Evolutionary conservation across 2,329 filamentous ascomycete species (phyloP).

Genomic region (Sphaerulina vaccinii): DNA sequence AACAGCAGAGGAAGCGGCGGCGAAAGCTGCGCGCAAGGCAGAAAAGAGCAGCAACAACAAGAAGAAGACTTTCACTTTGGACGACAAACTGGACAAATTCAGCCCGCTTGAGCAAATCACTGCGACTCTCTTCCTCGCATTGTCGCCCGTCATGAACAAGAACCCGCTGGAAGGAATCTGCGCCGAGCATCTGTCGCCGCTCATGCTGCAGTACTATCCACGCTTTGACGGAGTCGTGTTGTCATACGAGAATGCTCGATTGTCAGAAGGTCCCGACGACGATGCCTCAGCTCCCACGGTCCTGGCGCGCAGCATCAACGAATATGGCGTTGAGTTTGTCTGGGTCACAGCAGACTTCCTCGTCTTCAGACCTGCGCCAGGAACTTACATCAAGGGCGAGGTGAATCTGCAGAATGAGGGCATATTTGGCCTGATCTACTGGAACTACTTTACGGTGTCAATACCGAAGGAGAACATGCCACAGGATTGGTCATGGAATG

Average conservation of each 20-base stretch:
- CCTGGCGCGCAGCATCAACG: constrained; percentile 59
- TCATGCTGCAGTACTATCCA: constrained; percentile 74
- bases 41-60: constrained; percentile 7
- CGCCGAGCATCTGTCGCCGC: constrained; percentile 71
- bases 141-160: constrained; percentile 69
- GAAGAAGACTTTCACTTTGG: neutral
- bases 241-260: constrained; percentile 66
- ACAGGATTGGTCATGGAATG: constrained; percentile 68
- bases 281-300: constrained; percentile 27
- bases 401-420: constrained; percentile 86
- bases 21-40: constrained; percentile 16
- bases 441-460: constrained; percentile 87
- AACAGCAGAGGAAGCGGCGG: constrained; percentile 13
- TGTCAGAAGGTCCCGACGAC: constrained; percentile 54
- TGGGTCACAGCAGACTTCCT: constrained; percentile 88
- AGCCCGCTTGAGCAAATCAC: constrained; percentile 79
- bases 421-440: constrained; percentile 84
- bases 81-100: constrained; percentile 7
- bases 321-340: constrained; percentile 81
- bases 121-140: constrained; percentile 74
- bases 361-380: constrained; percentile 73
- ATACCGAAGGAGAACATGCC: constrained; percentile 78
- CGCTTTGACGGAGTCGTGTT: constrained; percentile 72
- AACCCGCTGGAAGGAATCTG: constrained; percentile 69
- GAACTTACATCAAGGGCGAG: constrained; percentile 73